These are phyloP conservation scores for Coemansia asiatica DNA, from an alignment of 192 early-diverging fungal genomes.

Conservation along the genomic window DNA sequence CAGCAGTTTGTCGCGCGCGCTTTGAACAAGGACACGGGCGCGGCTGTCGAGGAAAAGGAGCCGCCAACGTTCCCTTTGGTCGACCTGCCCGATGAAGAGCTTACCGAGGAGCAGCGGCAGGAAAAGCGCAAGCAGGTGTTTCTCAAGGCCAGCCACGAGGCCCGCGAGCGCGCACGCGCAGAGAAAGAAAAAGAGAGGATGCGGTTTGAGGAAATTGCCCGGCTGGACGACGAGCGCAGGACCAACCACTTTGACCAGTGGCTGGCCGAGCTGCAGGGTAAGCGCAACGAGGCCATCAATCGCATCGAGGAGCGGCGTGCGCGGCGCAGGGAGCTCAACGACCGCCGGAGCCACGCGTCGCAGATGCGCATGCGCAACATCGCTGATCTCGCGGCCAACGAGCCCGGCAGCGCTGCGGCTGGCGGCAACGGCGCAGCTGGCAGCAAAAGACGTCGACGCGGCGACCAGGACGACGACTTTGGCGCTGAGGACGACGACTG, in stretches of 20 bases:
- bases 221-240: slow-evolving; percentile 73
- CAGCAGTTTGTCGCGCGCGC: slow-evolving; percentile 69
- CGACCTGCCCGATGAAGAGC: slow-evolving; percentile 76
- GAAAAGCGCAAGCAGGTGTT: slow-evolving; percentile 85
- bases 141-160: slow-evolving; percentile 75
- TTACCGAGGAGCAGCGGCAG: slow-evolving; percentile 73
- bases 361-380: slow-evolving; percentile 84
- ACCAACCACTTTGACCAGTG: slow-evolving; percentile 67
- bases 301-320: slow-evolving; percentile 70
- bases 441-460: slow-evolving; percentile 49
- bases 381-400: slow-evolving; percentile 72
- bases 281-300: slow-evolving; percentile 62
- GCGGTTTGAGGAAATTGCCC: slow-evolving; percentile 58
- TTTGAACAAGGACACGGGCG: slow-evolving; percentile 77
- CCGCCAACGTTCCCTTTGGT: slow-evolving; percentile 72
- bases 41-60: slow-evolving; percentile 76
- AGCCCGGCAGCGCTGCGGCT: not conserved
- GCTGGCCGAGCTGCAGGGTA: slow-evolving; percentile 66
- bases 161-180: slow-evolving; percentile 66
- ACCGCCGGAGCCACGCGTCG: slow-evolving; percentile 84
- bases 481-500: slow-evolving; percentile 93
- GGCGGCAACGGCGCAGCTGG: not conserved
- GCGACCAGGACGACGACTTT: slow-evolving; percentile 79
- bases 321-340: slow-evolving; percentile 74
- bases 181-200: slow-evolving; percentile 69